These are phyloP conservation scores for Draba incana DNA, from an alignment of 345 rosid species.

Conservation along the genomic window DNA sequence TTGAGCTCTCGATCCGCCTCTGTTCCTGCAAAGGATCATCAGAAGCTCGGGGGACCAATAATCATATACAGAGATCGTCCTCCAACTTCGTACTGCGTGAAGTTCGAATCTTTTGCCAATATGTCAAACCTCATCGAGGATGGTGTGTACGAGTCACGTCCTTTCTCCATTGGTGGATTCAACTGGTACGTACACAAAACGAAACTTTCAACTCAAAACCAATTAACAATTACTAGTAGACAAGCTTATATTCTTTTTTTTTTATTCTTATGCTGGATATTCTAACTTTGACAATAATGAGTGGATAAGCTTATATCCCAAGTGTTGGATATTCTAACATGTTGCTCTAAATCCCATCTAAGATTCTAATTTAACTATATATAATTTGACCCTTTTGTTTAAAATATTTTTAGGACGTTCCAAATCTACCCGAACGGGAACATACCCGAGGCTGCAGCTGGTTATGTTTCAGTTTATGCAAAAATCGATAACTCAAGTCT, in stretches of 20 bases:
- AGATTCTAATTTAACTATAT: no score
- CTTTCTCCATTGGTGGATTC: conserved; percentile 23
- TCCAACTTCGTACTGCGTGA: conserved; percentile 20
- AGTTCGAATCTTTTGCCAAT: conserved; percentile 18
- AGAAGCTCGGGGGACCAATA: neutral
- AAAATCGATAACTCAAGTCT: conserved; percentile 12
- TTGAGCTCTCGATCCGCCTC: neutral
- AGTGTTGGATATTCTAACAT: no score
- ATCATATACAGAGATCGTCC: conserved; percentile 19
- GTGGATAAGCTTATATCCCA: no score
- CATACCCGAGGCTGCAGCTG: neutral
- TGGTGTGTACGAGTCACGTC: conserved; percentile 22
- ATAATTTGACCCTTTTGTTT: no score
- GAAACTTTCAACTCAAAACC: no score
- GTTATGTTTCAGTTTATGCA: neutral
- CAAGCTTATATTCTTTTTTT: no score
- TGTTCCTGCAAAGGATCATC: neutral
- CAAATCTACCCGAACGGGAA: conserved; percentile 8
- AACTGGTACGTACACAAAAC: conserved; percentile 3
- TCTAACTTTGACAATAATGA: no score
- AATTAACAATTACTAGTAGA: no score
- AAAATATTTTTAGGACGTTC: no score
- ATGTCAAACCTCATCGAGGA: neutral
- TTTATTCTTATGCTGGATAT: no score
- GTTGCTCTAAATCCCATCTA: no score